Evolutionary conservation across 257 asterid genomes (phyloP).

Genomic region (Solanum neorickii): DNA sequence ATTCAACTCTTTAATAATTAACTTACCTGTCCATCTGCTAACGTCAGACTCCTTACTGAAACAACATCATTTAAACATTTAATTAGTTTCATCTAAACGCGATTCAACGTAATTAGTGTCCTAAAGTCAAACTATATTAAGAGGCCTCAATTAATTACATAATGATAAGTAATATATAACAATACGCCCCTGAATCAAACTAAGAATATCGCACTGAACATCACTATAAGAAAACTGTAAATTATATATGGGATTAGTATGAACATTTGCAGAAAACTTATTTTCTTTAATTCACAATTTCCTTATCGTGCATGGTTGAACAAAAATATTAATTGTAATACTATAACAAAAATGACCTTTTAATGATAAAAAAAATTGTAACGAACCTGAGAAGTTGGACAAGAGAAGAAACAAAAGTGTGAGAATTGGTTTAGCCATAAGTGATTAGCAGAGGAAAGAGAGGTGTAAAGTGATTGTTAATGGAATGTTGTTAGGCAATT

Average conservation of each 20-base stretch:
- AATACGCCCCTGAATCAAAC: neutral
- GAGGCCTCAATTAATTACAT: neutral
- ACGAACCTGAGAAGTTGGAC: constrained; percentile 23
- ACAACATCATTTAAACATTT: neutral
- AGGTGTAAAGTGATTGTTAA: neutral
- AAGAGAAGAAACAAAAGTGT: constrained; percentile 4
- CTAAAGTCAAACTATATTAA: neutral
- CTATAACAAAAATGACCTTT: neutral
- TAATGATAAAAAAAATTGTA: neutral
- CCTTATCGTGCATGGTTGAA: too few relatives aligned
- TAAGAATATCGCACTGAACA: too few relatives aligned
- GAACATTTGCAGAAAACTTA: too few relatives aligned
- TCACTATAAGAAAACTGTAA: too few relatives aligned
- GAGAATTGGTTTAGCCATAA: constrained; percentile 24
- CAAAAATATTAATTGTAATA: neutral
- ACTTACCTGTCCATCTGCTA: neutral
- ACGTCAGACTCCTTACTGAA: constrained; percentile 11
- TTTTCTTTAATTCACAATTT: too few relatives aligned
- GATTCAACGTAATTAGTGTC: neutral
- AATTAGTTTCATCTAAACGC: neutral
- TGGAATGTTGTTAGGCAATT: neutral
- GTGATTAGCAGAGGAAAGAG: neutral
- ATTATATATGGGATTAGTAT: too few relatives aligned
- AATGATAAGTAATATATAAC: too few relatives aligned
- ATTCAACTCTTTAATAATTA: neutral